Conservation (phyloP, 371 early-diverging fungal genomes). For the Coemansia sp. region DNA sequence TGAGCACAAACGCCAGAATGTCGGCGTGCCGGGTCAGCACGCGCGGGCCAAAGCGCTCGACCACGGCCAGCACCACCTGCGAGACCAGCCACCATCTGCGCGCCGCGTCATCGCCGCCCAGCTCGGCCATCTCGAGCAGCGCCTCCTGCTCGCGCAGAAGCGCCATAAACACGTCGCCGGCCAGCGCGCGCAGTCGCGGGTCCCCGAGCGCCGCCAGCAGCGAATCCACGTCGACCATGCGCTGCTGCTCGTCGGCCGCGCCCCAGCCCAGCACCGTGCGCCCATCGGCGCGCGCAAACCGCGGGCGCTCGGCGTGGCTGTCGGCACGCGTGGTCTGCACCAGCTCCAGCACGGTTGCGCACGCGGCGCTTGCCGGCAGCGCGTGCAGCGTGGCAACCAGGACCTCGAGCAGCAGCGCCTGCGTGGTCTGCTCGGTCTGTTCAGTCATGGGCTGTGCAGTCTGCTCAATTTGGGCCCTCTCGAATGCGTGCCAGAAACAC, state of each 20-base stretch:
- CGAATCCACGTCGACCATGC: slow-evolving; percentile 53
- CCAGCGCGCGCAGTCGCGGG: slow-evolving; percentile 56
- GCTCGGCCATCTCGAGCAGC: slow-evolving; percentile 14
- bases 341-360: slow-evolving; percentile 14
- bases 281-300: slow-evolving; percentile 1
- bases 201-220: slow-evolving; percentile 64
- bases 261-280: slow-evolving; percentile 16
- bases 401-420: slow-evolving; percentile 4
- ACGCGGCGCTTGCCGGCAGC: slow-evolving; percentile 25
- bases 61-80: slow-evolving; percentile 30
- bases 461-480: neutral
- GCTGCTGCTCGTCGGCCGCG: slow-evolving; percentile 40
- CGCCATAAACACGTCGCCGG: slow-evolving; percentile 74
- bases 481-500: slow-evolving; percentile 28
- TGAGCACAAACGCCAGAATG: slow-evolving; percentile 74
- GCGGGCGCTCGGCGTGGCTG: slow-evolving; percentile 18
- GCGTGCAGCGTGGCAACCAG: slow-evolving; percentile 11
- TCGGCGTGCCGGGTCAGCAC: slow-evolving; percentile 76
- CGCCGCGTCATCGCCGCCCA: neutral
- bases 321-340: slow-evolving; percentile 27
- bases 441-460: no score
- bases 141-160: slow-evolving; percentile 71
- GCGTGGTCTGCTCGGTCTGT: no score
- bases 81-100: slow-evolving; percentile 48
- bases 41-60: slow-evolving; percentile 60